A percentile compares a stretch with the other conserved stretches of the same genome.
These are phyloP conservation scores for Rhodotorula taiwanensis DNA, from an alignment of 768 basidiomycete species.

Conservation along the genomic window DNA sequence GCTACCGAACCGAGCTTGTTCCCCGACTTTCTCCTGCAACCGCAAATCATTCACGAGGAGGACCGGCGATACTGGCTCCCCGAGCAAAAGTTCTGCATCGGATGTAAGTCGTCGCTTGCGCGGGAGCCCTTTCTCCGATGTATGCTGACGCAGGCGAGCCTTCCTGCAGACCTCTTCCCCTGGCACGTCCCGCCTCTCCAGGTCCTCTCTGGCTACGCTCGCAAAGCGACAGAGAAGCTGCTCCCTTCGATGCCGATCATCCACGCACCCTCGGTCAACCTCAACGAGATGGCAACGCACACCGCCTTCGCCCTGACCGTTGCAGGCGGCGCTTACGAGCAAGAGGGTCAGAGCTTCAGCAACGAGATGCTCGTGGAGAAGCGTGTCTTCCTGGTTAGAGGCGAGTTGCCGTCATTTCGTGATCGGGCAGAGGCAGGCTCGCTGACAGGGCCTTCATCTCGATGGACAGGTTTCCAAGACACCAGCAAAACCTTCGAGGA, in stretches of 20 bases:
- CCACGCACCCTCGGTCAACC: constrained; percentile 8
- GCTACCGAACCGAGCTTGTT: constrained; percentile 18
- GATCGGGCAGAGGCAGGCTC: not conserved
- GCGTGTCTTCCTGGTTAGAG: constrained; percentile 28
- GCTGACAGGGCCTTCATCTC: not conserved
- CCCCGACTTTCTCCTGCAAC: constrained; percentile 14
- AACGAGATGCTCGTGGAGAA: constrained; percentile 38
- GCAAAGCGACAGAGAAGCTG: constrained; percentile 11
- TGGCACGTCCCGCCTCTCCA: constrained; percentile 22
- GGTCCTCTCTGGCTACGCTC: constrained; percentile 23
- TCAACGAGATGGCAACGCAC: constrained; percentile 19
- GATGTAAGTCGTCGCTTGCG: constrained; percentile 3
- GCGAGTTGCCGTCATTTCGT: not conserved
- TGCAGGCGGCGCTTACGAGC: constrained; percentile 24
- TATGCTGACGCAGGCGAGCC: not conserved
- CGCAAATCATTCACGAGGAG: not conserved
- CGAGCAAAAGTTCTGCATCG: constrained; percentile 10
- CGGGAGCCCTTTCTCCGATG: too few species aligned
- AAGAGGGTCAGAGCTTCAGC: constrained; percentile 23
- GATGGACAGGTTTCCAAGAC: constrained; percentile 12
- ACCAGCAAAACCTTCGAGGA: constrained; percentile 16
- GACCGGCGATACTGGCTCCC: constrained; percentile 15
- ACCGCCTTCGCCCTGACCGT: constrained; percentile 28
- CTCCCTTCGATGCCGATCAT: constrained; percentile 25
- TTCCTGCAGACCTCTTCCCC: constrained; percentile 1